These are phyloP conservation scores for Starmerella gropengiesseri DNA, from an alignment of 805 yeast genomes.

Conservation along the genomic window DNA sequence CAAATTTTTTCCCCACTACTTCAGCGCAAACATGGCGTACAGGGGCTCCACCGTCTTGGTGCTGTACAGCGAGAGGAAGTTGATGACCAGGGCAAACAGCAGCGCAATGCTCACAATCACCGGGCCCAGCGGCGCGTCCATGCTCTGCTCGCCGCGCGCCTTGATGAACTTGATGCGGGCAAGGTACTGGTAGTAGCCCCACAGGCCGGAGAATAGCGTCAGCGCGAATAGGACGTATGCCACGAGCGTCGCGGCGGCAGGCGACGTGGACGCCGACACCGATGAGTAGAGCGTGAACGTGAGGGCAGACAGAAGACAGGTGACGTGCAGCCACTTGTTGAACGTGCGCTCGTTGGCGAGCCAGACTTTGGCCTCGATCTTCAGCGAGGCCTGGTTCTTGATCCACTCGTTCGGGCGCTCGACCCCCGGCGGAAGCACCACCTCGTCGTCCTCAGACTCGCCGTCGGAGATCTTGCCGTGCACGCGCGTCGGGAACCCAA, in stretches of 20 bases:
- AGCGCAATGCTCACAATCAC: slow-evolving; percentile 63
- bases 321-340: slow-evolving; percentile 87
- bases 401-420: slow-evolving; percentile 65
- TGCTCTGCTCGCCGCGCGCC: slow-evolving; percentile 73
- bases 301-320: slow-evolving; percentile 69
- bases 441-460: slow-evolving; percentile 77
- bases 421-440: slow-evolving; percentile 81
- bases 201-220: slow-evolving; percentile 70
- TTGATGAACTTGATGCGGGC: slow-evolving; percentile 61
- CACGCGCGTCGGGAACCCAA: slow-evolving; percentile 27
- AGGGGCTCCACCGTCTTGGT: slow-evolving; percentile 2
- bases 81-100: slow-evolving; percentile 52
- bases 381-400: slow-evolving; percentile 82
- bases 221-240: slow-evolving; percentile 74
- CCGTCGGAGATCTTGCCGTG: slow-evolving; percentile 32
- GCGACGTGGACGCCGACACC: slow-evolving; percentile 51
- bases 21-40: neutral
- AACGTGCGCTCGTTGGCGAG: slow-evolving; percentile 96
- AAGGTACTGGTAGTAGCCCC: slow-evolving; percentile 79
- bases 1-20: neutral
- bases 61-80: slow-evolving; percentile 56
- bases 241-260: slow-evolving; percentile 46
- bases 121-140: slow-evolving; percentile 88
- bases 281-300: slow-evolving; percentile 78
- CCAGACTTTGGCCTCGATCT: slow-evolving; percentile 97